Evolutionary conservation across 2,329 filamentous ascomycete genomes (phyloP), one percentile per base, ranked within the genome.

Genomic region (Cadophora gregata): DNA sequence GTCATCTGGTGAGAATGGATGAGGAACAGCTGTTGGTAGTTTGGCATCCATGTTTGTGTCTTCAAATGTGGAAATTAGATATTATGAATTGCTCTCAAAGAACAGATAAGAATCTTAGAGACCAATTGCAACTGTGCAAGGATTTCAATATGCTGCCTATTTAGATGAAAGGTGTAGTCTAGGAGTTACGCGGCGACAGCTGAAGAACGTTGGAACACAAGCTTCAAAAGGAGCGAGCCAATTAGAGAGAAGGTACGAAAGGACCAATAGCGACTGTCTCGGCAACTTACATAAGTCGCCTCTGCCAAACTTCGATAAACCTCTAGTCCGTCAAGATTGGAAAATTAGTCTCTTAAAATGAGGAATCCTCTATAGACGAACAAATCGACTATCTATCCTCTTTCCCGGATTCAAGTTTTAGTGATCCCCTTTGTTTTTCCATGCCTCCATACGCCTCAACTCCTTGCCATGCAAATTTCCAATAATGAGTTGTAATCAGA

Each of bases 401-500:
- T 38, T 38, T 14, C 21, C 31, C 19, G 53, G 19, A 12, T 47
- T n/a, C 50, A 27, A 14, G 36, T 58, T 47, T 21, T 38, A 38
- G 50, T 36, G 27, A 58, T 50, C 27, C 27, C 38, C 14, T 48
- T 38, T 27, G 16, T 53, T 64, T 53, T 64, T 36, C 14, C 36
- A 9, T 36, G 10, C 59, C 38, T 29, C 65, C 65, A 60, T 59
- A 64, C 62, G 63, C 63, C 67, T 31, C 24, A 65, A 70, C 68
- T 63, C 68, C 68, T 47, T 68, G 64, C 68, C 58, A 70, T 68
- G 66, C 66, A 64, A n/a, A 66, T 65, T 36, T 58, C 24, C 31
- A 45, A n/a, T 59, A 50, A 48, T n/a, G 29, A 29, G 50, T 33
- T 21, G 24, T 59, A 10, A 69, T 72, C 66, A 74, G 50, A 73